Evolutionary conservation across 2,329 filamentous ascomycete species (phyloP), one percentile per base, ranked within the genome.

Genomic region (Graphilbum sp.): DNA sequence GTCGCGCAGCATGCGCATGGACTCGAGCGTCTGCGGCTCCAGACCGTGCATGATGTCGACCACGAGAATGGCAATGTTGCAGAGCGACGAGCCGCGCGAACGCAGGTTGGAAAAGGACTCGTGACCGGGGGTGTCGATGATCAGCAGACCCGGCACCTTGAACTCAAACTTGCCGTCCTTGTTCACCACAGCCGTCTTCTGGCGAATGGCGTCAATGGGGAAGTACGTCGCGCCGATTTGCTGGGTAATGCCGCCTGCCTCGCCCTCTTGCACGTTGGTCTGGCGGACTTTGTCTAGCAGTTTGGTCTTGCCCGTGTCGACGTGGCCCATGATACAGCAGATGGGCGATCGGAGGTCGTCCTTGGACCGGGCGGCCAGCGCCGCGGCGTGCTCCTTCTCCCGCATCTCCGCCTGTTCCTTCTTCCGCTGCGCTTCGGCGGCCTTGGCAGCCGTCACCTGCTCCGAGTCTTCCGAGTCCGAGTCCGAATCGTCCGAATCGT

Each of bases 241-340:
- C 63, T 98, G 90, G 8, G 90, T 98, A 54, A 98, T 98, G 77
- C 90, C 90, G 69, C 90, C 92, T 31, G 90, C 92, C 72, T 98
- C 90, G 52, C 90, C 90, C 62, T 96, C 90, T 56, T 98, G 92
- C 27, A 98, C 90, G 55, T 98, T 96, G 41, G 90, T 96, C 60
- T 95, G 86, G 53, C 90, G 82, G 54, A 98, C 84, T 67, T 98
- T 98, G 68, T 98, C 90, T 41, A 98, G 72, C 45, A 98, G 68
- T 66, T 96, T 98, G n/a, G 90, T 98, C 67, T 98, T 98, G 58
- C 90, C 90, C 34, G 92, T 98, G 77, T 98, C 90, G 73, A 98
- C 90, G 74, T 98, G 90, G 52, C 90, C 90, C 46, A 98, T 75
- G 72, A 98, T 98, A 79, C 88, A 96, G 70, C 90, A 96, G 61